Conservation (phyloP, 1,139 yeast genomes). For the Nakaseomyces uthaithaninus region DNA sequence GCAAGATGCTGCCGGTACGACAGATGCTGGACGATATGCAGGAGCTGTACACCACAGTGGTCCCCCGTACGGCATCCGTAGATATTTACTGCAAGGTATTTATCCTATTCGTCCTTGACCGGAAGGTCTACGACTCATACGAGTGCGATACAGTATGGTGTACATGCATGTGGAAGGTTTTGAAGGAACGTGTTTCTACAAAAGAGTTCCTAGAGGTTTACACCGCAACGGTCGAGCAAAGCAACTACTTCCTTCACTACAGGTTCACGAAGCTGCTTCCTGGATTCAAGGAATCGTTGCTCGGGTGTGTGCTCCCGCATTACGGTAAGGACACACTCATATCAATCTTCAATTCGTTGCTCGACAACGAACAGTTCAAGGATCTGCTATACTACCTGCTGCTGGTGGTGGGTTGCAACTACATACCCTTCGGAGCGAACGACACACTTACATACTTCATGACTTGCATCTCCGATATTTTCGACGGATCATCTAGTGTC, state of each 20-base stretch:
- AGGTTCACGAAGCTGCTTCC: constrained; percentile 23
- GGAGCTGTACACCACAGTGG: constrained; percentile 6
- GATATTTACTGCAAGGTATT: constrained; percentile 13
- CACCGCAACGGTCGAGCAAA: constrained; percentile 14
- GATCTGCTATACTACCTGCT: constrained; percentile 23
- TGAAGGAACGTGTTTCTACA: not conserved
- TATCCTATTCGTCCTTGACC: constrained; percentile 24
- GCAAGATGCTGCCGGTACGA: constrained; percentile 19
- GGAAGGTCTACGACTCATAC: constrained; percentile 23
- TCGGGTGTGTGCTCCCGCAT: not conserved
- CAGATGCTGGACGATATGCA: constrained; percentile 14
- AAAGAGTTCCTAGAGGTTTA: constrained; percentile 13
- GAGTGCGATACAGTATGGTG: constrained; percentile 18
- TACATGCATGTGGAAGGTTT: constrained; percentile 8
- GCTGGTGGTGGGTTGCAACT: constrained; percentile 19
- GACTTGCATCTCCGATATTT: constrained; percentile 21
- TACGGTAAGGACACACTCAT: constrained; percentile 6
- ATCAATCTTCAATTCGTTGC: constrained; percentile 18
- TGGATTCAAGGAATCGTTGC: constrained; percentile 9
- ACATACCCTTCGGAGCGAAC: constrained; percentile 17
- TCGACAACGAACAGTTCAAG: constrained; percentile 17
- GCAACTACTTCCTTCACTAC: constrained; percentile 22
- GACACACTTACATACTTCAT: constrained; percentile 13
- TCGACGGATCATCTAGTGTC: constrained; percentile 17
- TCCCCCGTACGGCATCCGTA: constrained; percentile 11